These are phyloP conservation scores for Boeremia exigua DNA, from an alignment of 2,329 filamentous ascomycete genomes.

Conservation along the genomic window DNA sequence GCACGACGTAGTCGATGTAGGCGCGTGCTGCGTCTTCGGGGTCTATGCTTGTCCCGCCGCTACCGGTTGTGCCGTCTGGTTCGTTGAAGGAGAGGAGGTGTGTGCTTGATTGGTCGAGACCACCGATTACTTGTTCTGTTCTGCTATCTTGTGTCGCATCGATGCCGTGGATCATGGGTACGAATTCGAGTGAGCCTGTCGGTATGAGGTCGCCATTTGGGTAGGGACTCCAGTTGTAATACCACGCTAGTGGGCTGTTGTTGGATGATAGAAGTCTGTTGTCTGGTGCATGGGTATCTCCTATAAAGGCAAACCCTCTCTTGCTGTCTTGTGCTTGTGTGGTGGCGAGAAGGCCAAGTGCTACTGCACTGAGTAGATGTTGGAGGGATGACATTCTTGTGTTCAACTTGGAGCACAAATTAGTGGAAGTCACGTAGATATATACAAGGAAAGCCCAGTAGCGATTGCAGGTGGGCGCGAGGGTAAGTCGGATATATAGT, in stretches of 20 bases:
- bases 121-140: slow-evolving; percentile 66
- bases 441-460: not conserved
- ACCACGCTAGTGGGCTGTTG: slow-evolving; percentile 74
- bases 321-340: slow-evolving; percentile 59
- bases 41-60: slow-evolving; percentile 69
- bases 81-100: slow-evolving; percentile 81
- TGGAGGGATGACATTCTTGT: slow-evolving; percentile 3
- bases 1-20: slow-evolving; percentile 76
- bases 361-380: not conserved
- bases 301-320: slow-evolving; percentile 75
- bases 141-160: slow-evolving; percentile 48
- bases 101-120: slow-evolving; percentile 64
- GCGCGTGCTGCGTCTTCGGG: slow-evolving; percentile 69
- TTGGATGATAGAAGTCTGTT: slow-evolving; percentile 70
- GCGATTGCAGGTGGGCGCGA: not conserved
- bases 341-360: slow-evolving; percentile 19
- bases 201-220: slow-evolving; percentile 60
- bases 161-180: slow-evolving; percentile 81
- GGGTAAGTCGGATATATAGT: slow-evolving; percentile 13
- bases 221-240: slow-evolving; percentile 76
- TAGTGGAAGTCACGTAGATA: not conserved
- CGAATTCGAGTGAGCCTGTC: slow-evolving; percentile 67
- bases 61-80: slow-evolving; percentile 66
- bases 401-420: not conserved
- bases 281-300: slow-evolving; percentile 59